These are phyloP conservation scores for Scenedesmus sp. DNA, from an alignment of 163 green algal genomes.

Conservation along the genomic window DNA sequence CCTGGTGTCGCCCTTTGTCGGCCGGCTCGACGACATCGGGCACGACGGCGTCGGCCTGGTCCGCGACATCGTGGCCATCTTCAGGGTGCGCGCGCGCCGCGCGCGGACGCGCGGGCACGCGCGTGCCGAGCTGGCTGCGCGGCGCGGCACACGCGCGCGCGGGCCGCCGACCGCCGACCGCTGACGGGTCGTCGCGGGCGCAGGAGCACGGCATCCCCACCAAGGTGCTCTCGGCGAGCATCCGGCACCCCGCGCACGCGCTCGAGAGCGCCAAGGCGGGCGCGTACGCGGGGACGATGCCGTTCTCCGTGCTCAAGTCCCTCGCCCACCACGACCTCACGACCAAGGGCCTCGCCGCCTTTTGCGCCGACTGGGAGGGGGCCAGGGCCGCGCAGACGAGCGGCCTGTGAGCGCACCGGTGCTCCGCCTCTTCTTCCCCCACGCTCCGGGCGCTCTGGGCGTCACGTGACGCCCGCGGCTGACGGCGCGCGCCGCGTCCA, in stretches of 20 bases:
- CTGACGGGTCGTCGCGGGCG: too few relatives aligned
- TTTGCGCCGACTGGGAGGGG: conserved; percentile 25
- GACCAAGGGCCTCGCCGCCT: conserved; percentile 16
- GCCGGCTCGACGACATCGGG: conserved; percentile 25
- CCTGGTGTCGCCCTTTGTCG: conserved; percentile 30
- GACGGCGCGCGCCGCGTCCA: too few relatives aligned
- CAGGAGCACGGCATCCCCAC: background rate
- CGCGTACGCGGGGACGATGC: conserved; percentile 17
- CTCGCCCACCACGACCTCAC: conserved; percentile 9
- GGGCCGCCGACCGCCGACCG: too few relatives aligned
- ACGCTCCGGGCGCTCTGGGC: too few relatives aligned
- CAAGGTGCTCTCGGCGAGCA: conserved; percentile 12
- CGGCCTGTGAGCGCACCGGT: background rate
- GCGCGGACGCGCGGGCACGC: too few relatives aligned
- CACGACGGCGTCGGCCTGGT: conserved; percentile 25
- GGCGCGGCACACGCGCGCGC: too few relatives aligned
- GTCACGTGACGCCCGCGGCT: too few relatives aligned
- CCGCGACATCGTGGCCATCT: conserved; percentile 12
- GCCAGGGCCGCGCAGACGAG: background rate
- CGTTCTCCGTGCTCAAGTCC: conserved; percentile 26
- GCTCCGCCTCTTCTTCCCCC: too few relatives aligned
- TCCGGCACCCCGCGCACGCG: conserved; percentile 16
- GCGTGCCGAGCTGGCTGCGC: too few relatives aligned
- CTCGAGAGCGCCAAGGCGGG: conserved; percentile 18
- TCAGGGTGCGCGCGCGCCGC: too few relatives aligned